phyloP scores from a whole-genome alignment of 257 asterid genomes.

The Nicotiana knightiana region DNA sequence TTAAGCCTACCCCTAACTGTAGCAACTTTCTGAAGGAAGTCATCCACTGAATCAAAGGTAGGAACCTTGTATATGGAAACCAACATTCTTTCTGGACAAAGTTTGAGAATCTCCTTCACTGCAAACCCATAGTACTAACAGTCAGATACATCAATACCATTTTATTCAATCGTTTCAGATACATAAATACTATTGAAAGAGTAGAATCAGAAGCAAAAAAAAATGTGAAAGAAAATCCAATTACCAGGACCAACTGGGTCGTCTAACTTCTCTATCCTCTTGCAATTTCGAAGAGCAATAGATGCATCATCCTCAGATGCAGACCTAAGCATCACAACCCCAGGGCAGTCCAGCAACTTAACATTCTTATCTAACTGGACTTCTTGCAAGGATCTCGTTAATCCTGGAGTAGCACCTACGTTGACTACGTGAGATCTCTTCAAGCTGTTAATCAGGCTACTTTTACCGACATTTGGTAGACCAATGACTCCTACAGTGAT shows the following conservation, averaged over 20 bases:
- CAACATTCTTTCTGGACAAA: constrained; percentile 62
- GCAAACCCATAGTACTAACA: constrained; percentile 20
- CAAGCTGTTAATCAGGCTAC: constrained; percentile 89
- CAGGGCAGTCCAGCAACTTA: constrained; percentile 83
- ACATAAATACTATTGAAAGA: background rate
- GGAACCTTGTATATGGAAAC: constrained; percentile 72
- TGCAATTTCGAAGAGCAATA: constrained; percentile 90
- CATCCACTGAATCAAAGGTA: constrained; percentile 68
- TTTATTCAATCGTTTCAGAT: background rate
- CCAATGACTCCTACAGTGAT: constrained; percentile 93
- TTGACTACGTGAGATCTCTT: constrained; percentile 85
- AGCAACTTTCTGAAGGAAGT: constrained; percentile 81
- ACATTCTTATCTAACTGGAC: constrained; percentile 83
- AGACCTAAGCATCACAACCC: constrained; percentile 87
- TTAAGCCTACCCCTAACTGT: constrained; percentile 77
- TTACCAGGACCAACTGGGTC: constrained; percentile 84
- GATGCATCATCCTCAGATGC: constrained; percentile 55
- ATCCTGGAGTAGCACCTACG: constrained; percentile 92
- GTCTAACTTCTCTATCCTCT: constrained; percentile 81
- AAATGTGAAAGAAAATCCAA: constrained; percentile 3
- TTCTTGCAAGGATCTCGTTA: constrained; percentile 94
- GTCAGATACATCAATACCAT: background rate
- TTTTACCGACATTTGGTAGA: constrained; percentile 94
- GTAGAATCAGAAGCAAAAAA: background rate
- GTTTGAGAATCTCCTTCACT: constrained; percentile 89